Evolutionary conservation across 2,329 filamentous ascomycete genomes (phyloP), one percentile per base, ranked within the genome.

Genomic region (Ceratocystis variospora): DNA sequence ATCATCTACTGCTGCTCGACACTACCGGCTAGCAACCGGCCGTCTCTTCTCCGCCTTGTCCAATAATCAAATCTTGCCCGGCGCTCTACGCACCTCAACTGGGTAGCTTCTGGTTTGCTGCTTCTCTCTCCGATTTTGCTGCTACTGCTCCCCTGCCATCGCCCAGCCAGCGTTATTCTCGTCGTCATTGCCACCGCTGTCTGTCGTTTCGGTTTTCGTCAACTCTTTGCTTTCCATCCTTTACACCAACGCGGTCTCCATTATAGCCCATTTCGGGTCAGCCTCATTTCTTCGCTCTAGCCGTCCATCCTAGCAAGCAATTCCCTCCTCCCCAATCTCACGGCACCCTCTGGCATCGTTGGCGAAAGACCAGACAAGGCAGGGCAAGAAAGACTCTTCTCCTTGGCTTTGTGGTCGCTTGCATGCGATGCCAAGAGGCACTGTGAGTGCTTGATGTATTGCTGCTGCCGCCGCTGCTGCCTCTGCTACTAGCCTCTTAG

Each of bases 351-450:
- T 65, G 63, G 63, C 63, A 65, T 65, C 63, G 63, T 65, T 62
- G 59, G 41, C 61, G 33, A 53, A 50, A 41, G 45, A 59, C 59
- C 59, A 62, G 61, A 12, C 48, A 48, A 62, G 55, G 46, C 28
- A 31, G 45, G 59, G n/a, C 59, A 62, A 41, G 45, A 28, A 22
- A 55, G 46, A 10, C 59, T 62, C 37, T 53, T 66, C 19, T 44
- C 57, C 48, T 62, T 63, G 65, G 28, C 65, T 61, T 66, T 63
- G 37, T 41, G 37, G 65, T 63, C 61, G 65, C 61, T 63, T 63
- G 57, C 65, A 57, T 66, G 65, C 48, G 65, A 57, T 66, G 50
- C 65, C 65, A 66, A 66, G 65, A 48, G 48, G 65, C 50, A 44
- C 62, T 62, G 61, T 63, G 44, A 63, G 61, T 45, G 46, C 41